Conservation (phyloP, 1,139 yeast species). For the Geotrichum phurueaensis region DNA sequence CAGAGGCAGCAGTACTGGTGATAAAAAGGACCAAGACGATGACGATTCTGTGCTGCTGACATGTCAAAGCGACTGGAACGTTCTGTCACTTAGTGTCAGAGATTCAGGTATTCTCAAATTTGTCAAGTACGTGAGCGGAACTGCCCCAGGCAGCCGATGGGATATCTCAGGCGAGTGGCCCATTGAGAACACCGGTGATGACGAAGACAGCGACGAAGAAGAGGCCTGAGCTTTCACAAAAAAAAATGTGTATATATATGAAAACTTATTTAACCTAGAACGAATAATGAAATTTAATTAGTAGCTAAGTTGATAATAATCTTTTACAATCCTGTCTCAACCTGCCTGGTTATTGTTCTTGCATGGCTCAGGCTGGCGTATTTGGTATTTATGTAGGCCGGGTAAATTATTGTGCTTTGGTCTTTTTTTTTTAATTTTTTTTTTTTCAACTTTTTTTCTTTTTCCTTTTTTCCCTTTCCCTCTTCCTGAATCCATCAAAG, state of each 20-base stretch:
- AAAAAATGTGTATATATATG: background rate
- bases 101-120: slow-evolving; percentile 83
- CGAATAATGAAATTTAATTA: background rate
- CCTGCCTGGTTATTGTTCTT: background rate
- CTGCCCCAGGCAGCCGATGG: slow-evolving; percentile 91
- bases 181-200: slow-evolving; percentile 44
- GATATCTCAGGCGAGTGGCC: slow-evolving; percentile 81
- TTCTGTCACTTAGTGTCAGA: slow-evolving; percentile 67
- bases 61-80: slow-evolving; percentile 80
- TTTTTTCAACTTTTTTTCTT: background rate
- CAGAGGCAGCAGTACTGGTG: slow-evolving; percentile 23
- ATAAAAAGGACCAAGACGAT: slow-evolving; percentile 13
- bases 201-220: slow-evolving; percentile 27
- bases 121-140: slow-evolving; percentile 82
- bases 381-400: background rate
- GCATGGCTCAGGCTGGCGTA: too few species aligned
- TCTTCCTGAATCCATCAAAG: background rate
- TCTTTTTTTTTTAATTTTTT: background rate
- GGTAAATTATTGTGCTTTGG: background rate
- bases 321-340: background rate
- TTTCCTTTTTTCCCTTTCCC: background rate
- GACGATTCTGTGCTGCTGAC: slow-evolving; percentile 80
- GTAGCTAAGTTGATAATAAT: background rate
- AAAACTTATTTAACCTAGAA: background rate
- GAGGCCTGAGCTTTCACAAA: background rate